phyloP scores from a whole-genome alignment of 169 alveolate genomes.

The Cryptosporidium sp. region DNA sequence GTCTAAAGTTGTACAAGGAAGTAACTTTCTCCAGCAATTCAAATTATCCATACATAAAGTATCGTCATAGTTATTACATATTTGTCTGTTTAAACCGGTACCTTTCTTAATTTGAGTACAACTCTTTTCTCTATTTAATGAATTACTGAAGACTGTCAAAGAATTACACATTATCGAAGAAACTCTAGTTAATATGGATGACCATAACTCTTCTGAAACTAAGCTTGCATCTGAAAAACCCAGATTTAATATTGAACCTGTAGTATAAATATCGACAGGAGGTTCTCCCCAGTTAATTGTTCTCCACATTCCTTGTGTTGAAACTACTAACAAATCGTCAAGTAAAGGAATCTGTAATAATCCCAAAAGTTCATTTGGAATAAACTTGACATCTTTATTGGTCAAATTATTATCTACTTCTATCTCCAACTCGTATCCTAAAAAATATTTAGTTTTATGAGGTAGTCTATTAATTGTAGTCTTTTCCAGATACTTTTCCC shows the following conservation, averaged over 20 bases:
- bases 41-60: conserved; percentile 42
- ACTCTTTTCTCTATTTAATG: conserved; percentile 4
- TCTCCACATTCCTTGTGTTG: conserved; percentile 70
- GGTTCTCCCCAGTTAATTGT: conserved; percentile 60
- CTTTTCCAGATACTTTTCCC: not conserved
- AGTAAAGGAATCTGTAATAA: conserved; percentile 3
- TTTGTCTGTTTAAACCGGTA: not conserved
- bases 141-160: conserved; percentile 5
- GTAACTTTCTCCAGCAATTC: conserved; percentile 45
- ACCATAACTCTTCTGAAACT: conserved; percentile 20
- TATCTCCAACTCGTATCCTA: conserved; percentile 36
- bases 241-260: conserved; percentile 42
- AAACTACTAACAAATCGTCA: conserved; percentile 6
- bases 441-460: conserved; percentile 30
- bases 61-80: conserved; percentile 49
- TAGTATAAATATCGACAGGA: conserved; percentile 13
- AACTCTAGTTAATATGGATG: not conserved
- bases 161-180: conserved; percentile 47
- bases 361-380: conserved; percentile 28
- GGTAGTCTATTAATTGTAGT: conserved; percentile 22
- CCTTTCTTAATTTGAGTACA: conserved; percentile 6
- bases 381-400: not conserved
- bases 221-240: not conserved
- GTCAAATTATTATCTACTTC: not conserved
- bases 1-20: conserved; percentile 38